Conservation (phyloP, 2,329 filamentous ascomycete genomes). For the Sporothrix euskadiensis region DNA sequence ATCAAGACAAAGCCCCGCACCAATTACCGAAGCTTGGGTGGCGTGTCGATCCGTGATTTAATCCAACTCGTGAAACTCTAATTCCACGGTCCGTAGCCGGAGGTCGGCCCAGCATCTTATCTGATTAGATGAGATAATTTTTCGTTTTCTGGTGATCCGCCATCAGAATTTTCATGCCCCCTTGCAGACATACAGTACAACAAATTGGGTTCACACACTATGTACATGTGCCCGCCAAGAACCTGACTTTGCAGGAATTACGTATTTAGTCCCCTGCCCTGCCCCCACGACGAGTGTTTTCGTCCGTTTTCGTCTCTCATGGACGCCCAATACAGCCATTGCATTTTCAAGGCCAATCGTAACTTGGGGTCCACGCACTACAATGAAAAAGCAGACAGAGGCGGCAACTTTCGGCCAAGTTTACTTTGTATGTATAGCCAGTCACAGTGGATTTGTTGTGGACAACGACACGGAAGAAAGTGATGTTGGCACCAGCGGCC, state of each 20-base stretch:
- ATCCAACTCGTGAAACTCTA: background rate
- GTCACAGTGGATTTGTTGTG: background rate
- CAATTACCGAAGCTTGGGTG: background rate
- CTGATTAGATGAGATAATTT: slow-evolving; percentile 30
- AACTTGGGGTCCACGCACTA: background rate
- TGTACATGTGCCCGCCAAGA: slow-evolving; percentile 2
- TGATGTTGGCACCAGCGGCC: no score
- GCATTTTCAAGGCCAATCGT: background rate
- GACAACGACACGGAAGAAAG: no score
- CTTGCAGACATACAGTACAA: background rate
- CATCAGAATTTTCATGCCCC: background rate
- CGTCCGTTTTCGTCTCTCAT: background rate
- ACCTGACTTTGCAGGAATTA: no score
- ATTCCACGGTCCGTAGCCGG: background rate
- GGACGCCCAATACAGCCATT: background rate
- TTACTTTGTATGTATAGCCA: background rate
- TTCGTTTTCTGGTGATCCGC: slow-evolving; percentile 1
- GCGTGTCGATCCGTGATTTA: background rate
- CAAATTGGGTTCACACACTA: background rate
- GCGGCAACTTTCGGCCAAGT: background rate
- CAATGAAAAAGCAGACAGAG: background rate
- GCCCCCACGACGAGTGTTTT: background rate
- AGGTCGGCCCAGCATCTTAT: slow-evolving; percentile 21
- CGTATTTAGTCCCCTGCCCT: background rate
- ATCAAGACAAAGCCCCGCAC: background rate